Conservation (phyloP, 2,329 filamentous ascomycete species). For the Aspergillus brunneoviolaceus region DNA sequence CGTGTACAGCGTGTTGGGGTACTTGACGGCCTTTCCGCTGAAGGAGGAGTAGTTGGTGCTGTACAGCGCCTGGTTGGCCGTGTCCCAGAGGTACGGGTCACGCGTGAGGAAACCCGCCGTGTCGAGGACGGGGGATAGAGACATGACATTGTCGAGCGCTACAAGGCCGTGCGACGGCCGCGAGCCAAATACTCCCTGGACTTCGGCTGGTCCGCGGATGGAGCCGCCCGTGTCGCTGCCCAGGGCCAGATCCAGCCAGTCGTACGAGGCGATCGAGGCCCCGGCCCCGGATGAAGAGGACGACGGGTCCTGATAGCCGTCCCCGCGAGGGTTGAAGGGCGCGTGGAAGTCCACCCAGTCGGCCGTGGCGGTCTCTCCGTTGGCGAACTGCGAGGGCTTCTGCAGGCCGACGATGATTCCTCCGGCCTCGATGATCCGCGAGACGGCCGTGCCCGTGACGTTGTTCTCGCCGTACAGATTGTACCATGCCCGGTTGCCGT, state of each 20-base stretch:
- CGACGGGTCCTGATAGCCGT: conserved; percentile 35
- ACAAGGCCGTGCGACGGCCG: conserved; percentile 51
- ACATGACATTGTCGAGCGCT: conserved; percentile 50
- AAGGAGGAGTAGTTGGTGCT: conserved; percentile 38
- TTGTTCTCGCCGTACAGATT: conserved; percentile 51
- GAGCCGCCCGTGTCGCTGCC: conserved; percentile 44
- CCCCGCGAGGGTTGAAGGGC: conserved; percentile 36
- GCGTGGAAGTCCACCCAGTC: conserved; percentile 33
- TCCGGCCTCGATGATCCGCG: conserved; percentile 58
- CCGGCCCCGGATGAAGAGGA: conserved; percentile 27
- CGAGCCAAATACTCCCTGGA: conserved; percentile 53
- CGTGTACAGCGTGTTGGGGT: conserved; percentile 1
- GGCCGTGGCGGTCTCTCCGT: conserved; percentile 21
- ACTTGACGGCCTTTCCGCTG: conserved; percentile 34
- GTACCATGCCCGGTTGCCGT: conserved; percentile 61
- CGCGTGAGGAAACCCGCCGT: conserved; percentile 46
- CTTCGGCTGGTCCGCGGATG: conserved; percentile 50
- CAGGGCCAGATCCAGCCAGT: conserved; percentile 50
- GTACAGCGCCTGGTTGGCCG: conserved; percentile 48
- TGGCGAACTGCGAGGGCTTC: conserved; percentile 31
- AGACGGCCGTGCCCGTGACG: conserved; percentile 51
- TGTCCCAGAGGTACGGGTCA: conserved; percentile 23
- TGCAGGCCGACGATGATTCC: conserved; percentile 43
- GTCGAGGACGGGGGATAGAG: conserved; percentile 45
- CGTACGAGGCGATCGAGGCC: conserved; percentile 33